Evolutionary conservation across 495 filamentous ascomycete genomes (phyloP).

Genomic region (Talaromyces wortmannii): DNA sequence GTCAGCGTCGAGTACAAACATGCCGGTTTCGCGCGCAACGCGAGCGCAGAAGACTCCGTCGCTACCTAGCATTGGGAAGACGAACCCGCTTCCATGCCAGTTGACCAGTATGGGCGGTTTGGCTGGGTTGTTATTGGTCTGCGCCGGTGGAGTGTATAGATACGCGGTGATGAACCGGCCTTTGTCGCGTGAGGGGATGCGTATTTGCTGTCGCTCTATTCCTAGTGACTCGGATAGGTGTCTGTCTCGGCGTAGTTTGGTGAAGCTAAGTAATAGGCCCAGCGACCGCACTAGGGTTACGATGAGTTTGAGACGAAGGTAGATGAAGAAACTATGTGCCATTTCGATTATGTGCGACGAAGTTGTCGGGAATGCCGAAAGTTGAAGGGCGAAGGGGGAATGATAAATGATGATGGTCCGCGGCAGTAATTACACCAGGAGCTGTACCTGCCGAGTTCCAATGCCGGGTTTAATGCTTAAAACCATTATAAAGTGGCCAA

Average conservation of each 20-base stretch:
- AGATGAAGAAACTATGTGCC: no score
- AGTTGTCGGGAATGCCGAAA: no score
- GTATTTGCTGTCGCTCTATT: neutral
- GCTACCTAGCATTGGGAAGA: constrained; percentile 31
- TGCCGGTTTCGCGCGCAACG: constrained; percentile 24
- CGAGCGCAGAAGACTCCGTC: constrained; percentile 34
- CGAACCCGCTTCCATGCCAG: constrained; percentile 36
- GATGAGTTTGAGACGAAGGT: constrained; percentile 8
- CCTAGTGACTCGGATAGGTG: neutral
- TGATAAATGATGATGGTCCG: no score
- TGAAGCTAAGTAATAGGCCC: neutral
- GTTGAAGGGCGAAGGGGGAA: no score
- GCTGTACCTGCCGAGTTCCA: no score
- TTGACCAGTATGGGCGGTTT: constrained; percentile 32
- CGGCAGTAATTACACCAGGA: no score
- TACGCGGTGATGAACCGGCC: constrained; percentile 37
- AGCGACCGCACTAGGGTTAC: constrained; percentile 4
- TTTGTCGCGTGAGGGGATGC: constrained; percentile 32
- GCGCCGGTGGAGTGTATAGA: constrained; percentile 21
- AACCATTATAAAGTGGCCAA: no score
- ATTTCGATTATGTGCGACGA: no score
- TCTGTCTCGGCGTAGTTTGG: neutral
- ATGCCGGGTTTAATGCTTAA: no score
- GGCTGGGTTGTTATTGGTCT: constrained; percentile 9
- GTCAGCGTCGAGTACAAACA: constrained; percentile 45